Conservation (phyloP, 1,284 basidiomycete species). For the Tremellales sp. region DNA sequence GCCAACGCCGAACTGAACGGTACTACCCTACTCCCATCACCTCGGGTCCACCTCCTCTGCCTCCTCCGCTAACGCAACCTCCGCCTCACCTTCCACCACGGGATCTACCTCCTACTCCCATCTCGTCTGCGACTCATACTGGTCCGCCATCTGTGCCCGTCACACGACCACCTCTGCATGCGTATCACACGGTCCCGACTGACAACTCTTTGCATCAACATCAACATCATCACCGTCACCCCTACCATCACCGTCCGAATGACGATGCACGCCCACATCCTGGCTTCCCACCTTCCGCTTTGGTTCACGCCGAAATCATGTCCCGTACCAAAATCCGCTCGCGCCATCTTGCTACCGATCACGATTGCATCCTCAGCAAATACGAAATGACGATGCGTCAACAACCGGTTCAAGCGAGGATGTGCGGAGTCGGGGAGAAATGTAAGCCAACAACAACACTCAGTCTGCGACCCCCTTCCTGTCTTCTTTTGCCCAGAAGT, state of each 20-base stretch:
- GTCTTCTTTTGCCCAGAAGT: background rate
- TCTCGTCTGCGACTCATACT: background rate
- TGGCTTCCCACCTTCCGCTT: too few relatives aligned
- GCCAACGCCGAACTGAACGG: too few relatives aligned
- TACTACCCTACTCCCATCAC: too few relatives aligned
- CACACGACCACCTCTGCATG: too few relatives aligned
- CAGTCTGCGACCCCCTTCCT: background rate
- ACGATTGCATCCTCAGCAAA: constrained; percentile 55
- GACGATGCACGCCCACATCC: background rate
- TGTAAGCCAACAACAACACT: constrained; percentile 46
- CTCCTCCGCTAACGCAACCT: too few relatives aligned
- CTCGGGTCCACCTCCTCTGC: too few relatives aligned
- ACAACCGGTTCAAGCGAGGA: constrained; percentile 78
- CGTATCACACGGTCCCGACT: background rate
- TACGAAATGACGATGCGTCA: constrained; percentile 80
- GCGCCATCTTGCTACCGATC: constrained; percentile 10
- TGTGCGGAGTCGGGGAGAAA: constrained; percentile 89
- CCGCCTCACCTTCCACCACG: too few relatives aligned
- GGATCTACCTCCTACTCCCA: background rate
- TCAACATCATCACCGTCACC: background rate
- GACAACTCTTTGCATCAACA: background rate
- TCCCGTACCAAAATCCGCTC: background rate
- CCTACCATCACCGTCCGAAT: constrained; percentile 3
- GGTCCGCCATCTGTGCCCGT: background rate
- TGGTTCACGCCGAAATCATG: background rate